Percentiles rank a stretch among this genome's conserved stretches.
Conservation (phyloP, 106 monocot species). For the Hemerocallis citrina region DNA sequence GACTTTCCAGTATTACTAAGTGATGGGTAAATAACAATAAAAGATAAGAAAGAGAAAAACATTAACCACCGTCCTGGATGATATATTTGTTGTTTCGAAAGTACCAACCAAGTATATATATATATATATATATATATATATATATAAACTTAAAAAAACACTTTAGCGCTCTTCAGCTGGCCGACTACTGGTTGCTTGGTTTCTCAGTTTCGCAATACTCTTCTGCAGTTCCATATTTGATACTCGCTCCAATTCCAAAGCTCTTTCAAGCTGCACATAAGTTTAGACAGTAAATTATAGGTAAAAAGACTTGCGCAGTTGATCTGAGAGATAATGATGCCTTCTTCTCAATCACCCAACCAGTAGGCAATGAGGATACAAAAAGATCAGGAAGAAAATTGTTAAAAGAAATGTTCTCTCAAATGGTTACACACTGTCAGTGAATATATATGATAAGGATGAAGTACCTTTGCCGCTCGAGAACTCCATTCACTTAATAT, state of each 20-base stretch:
- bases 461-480: conserved; percentile 88
- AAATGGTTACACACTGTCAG: background rate
- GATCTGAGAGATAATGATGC: background rate
- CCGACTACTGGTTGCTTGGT: background rate
- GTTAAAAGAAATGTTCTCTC: background rate
- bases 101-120: too few relatives aligned
- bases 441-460: background rate
- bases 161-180: background rate
- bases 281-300: background rate
- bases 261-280: conserved; percentile 73
- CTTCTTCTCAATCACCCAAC: background rate
- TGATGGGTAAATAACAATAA: too few relatives aligned
- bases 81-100: background rate
- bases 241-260: conserved; percentile 57
- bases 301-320: background rate
- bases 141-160: too few relatives aligned
- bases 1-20: background rate
- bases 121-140: too few relatives aligned
- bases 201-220: conserved; percentile 33
- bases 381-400: too few relatives aligned
- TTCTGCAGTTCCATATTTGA: conserved; percentile 58
- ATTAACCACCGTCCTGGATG: background rate
- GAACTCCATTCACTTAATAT: conserved; percentile 97
- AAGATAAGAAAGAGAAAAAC: background rate
- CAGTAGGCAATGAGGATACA: too few relatives aligned